Base-by-base conservation (phyloP, 805 yeast genomes). In the Candida silvatica region DNA sequence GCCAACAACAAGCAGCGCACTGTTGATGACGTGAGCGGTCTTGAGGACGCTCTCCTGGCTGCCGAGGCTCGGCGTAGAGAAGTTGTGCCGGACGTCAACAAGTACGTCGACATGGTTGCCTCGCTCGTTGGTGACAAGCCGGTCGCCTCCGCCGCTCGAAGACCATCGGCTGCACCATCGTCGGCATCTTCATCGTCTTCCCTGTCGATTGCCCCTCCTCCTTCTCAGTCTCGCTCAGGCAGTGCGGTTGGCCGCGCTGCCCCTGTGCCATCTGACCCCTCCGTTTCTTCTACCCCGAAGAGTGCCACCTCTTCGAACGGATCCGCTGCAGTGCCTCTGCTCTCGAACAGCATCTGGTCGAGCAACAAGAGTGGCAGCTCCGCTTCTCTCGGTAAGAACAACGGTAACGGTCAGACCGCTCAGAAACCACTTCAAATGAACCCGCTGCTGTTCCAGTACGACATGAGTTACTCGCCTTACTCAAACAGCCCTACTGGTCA, bases 101-200 rank as follows among this genome's bases (percentile, higher is more conserved):
- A 20, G 19, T 42, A 37, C 28, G 37, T 33, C 22, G 39, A 39
- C 30, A 42, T 42, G 45, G 45, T 42, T 31, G 38, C 40, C 4
- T 35, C 41, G 5, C 32, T 42, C 17, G 24, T 22, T 7, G 24
- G 24, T 22, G 24, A 22, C 24, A 22, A 22, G 12, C 11, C 7
- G 24, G 24, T 22, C 12, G 24, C 24, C 12, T 8, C 24, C 7
- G 7, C 24, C 12, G 24, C 12, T 12, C n/a, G n/a, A n/a, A n/a
- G n/a, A n/a, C n/a, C n/a, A n/a, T n/a, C n/a, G n/a, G n/a, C n/a
- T n/a, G n/a, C n/a, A n/a, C n/a, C n/a, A n/a, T n/a, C n/a, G n/a
- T n/a, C n/a, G n/a, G n/a, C n/a, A n/a, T n/a, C n/a, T n/a, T 22
- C 24, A 8, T 22, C 24, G 11, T 7, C 12, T 22, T 22, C 24